Conservation (phyloP, 169 alveolate species). For the Theileria equi region DNA sequence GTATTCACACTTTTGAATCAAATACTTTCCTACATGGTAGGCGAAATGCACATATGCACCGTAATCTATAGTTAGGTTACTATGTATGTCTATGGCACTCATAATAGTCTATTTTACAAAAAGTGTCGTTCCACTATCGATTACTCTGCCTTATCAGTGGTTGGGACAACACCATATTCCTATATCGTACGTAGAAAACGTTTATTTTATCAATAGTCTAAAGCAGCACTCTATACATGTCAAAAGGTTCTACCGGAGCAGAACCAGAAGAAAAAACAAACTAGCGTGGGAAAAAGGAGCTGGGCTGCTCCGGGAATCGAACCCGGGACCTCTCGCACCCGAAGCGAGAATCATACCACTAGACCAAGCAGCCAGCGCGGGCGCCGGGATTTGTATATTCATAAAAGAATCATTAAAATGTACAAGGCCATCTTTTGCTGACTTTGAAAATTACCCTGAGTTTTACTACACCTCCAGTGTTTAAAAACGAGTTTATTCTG, state of each 20-base stretch:
- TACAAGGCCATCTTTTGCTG: background rate
- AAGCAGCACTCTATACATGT: too few relatives aligned
- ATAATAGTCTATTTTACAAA: background rate
- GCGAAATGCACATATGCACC: constrained; percentile 65
- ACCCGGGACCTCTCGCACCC: constrained; percentile 99
- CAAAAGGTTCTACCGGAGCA: too few relatives aligned
- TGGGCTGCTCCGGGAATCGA: constrained; percentile 96
- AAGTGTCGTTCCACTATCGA: background rate
- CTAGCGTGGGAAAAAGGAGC: background rate
- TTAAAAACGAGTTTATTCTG: background rate
- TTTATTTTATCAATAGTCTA: background rate
- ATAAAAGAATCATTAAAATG: background rate
- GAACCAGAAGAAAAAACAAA: background rate
- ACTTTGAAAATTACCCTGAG: background rate
- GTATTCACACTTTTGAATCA: constrained; percentile 32
- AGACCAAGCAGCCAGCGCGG: constrained; percentile 85
- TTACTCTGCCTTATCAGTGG: background rate
- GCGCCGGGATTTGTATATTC: constrained; percentile 11
- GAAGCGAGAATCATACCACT: constrained; percentile 97
- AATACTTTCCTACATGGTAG: constrained; percentile 42
- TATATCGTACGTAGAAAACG: too few relatives aligned
- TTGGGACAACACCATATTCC: background rate
- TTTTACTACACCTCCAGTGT: background rate
- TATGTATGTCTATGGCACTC: constrained; percentile 17
- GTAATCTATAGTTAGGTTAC: constrained; percentile 17